phyloP scores from a whole-genome alignment of 805 yeast genomes.

The Debaryomyces tyrocola region DNA sequence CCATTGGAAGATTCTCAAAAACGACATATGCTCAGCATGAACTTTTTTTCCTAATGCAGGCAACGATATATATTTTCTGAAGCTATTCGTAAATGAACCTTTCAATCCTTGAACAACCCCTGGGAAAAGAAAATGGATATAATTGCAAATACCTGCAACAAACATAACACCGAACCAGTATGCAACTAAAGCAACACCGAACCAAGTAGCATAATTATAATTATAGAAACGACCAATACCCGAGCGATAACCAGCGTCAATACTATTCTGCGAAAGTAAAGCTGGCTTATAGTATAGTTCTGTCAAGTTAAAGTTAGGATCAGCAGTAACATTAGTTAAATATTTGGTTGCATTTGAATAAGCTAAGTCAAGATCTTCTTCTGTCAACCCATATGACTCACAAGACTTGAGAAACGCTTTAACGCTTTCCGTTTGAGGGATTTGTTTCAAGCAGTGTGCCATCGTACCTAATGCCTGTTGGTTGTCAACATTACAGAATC shows the following conservation, averaged over 20 bases:
- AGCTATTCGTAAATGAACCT: constrained; percentile 14
- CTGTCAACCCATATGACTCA: constrained; percentile 24
- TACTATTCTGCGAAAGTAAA: constrained; percentile 21
- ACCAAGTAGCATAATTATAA: constrained; percentile 41
- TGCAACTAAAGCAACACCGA: constrained; percentile 28
- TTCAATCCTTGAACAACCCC: constrained; percentile 29
- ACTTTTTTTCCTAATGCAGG: constrained; percentile 25
- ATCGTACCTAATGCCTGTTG: constrained; percentile 42
- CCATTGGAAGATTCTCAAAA: constrained; percentile 16
- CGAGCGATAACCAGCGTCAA: constrained; percentile 28
- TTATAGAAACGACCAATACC: constrained; percentile 26
- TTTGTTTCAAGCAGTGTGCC: constrained; percentile 31
- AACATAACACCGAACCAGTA: constrained; percentile 31
- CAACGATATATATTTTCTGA: constrained; percentile 25
- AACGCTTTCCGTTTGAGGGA: constrained; percentile 24
- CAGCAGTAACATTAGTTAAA: constrained; percentile 29
- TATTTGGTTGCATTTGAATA: constrained; percentile 43
- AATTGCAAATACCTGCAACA: constrained; percentile 33
- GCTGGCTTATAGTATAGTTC: constrained; percentile 37
- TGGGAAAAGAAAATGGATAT: constrained; percentile 21
- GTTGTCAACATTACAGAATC: constrained; percentile 32
- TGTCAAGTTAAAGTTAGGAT: constrained; percentile 26
- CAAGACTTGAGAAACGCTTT: constrained; percentile 24
- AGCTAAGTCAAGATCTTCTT: constrained; percentile 29
- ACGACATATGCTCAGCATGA: constrained; percentile 14